Evolutionary conservation across 441 rosid species (phyloP).

Genomic region (Gossypium trilobum): DNA sequence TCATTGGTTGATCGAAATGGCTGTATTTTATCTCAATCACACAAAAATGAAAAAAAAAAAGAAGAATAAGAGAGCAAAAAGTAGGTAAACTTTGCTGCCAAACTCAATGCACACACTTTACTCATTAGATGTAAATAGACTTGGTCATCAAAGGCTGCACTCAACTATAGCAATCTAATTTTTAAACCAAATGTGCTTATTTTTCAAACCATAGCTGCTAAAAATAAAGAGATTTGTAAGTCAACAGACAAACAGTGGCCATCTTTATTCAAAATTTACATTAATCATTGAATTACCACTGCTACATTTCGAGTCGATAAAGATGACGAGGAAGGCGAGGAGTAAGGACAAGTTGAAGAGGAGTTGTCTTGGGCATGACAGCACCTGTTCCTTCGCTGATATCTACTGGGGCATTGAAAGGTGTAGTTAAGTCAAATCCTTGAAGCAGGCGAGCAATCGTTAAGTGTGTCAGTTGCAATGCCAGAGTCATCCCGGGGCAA

Average conservation of each 20-base stretch:
- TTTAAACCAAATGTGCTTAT: too few relatives aligned
- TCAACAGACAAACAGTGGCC: neutral
- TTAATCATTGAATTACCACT: neutral
- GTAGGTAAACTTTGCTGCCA: neutral
- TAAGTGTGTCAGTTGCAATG: slow-evolving; percentile 23
- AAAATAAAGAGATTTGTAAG: too few relatives aligned
- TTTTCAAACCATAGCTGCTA: too few relatives aligned
- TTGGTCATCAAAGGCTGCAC: too few relatives aligned
- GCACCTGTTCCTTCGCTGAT: slow-evolving; percentile 33
- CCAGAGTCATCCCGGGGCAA: slow-evolving; percentile 35
- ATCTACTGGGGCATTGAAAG: slow-evolving; percentile 20
- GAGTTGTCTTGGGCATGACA: slow-evolving; percentile 30
- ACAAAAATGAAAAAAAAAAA: neutral
- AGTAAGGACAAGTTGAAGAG: slow-evolving; percentile 19
- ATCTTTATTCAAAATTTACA: neutral
- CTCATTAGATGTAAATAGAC: too few relatives aligned
- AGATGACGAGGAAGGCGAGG: slow-evolving; percentile 27
- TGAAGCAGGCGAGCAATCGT: slow-evolving; percentile 33
- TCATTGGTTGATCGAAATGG: neutral
- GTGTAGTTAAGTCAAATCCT: slow-evolving; percentile 28
- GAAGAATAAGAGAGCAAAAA: too few relatives aligned
- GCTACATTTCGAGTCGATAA: neutral
- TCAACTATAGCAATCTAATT: too few relatives aligned
- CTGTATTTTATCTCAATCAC: neutral
- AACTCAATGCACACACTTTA: too few relatives aligned